These are phyloP conservation scores for Termitomyces sp. DNA, from an alignment of 768 basidiomycete species.

Conservation along the genomic window DNA sequence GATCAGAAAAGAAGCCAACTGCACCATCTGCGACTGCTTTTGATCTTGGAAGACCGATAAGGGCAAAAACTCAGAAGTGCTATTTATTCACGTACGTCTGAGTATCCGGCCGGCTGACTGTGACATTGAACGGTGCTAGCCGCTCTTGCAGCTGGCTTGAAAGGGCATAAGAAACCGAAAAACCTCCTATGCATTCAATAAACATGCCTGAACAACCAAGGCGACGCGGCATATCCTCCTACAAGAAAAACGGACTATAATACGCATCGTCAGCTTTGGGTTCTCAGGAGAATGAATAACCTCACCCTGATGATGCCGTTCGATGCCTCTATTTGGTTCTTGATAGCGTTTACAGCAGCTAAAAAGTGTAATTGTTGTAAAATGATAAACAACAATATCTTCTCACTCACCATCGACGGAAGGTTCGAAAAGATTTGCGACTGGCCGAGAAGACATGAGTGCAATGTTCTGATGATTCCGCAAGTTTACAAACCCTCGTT, in stretches of 20 bases:
- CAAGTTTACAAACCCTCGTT: slow-evolving; percentile 23
- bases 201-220: slow-evolving; percentile 60
- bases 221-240: slow-evolving; percentile 79
- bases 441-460: slow-evolving; percentile 29
- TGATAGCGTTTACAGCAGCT: slow-evolving; percentile 68
- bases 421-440: slow-evolving; percentile 73
- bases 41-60: slow-evolving; percentile 39
- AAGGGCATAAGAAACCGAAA: neutral
- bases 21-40: slow-evolving; percentile 85
- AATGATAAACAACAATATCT: neutral
- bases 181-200: neutral
- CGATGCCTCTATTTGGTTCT: slow-evolving; percentile 64
- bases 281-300: slow-evolving; percentile 5
- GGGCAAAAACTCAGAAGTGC: neutral
- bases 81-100: slow-evolving; percentile 51
- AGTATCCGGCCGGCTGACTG: slow-evolving; percentile 71
- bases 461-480: neutral
- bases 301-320: slow-evolving; percentile 61
- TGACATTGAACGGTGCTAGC: slow-evolving; percentile 47
- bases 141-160: slow-evolving; percentile 63
- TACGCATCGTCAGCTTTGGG: neutral
- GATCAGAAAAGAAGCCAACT: slow-evolving; percentile 80
- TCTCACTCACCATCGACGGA: slow-evolving; percentile 50
- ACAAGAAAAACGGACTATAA: slow-evolving; percentile 75
- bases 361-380: neutral